phyloP scores from a whole-genome alignment of 768 basidiomycete genomes.

The Suillus americanus region DNA sequence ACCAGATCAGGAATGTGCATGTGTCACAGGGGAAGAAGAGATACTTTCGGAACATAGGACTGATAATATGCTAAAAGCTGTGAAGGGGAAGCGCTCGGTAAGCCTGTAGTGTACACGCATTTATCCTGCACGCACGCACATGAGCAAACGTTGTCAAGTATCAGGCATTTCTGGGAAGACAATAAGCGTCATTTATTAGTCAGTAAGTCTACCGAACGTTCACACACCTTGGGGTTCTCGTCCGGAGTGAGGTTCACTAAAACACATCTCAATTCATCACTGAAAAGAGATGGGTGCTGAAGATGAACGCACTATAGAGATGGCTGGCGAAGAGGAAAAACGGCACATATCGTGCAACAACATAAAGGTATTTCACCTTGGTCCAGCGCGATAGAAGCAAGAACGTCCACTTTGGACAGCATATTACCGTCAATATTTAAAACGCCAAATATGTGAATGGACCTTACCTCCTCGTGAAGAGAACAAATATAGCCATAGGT shows the following conservation, averaged over 20 bases:
- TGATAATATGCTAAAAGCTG: background rate
- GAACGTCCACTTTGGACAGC: background rate
- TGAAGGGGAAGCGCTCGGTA: background rate
- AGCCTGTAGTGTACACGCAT: background rate
- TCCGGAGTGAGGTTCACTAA: background rate
- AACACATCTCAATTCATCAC: background rate
- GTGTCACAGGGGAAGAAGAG: background rate
- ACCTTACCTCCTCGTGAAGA: background rate
- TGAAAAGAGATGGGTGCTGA: background rate
- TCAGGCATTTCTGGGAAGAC: background rate
- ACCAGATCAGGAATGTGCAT: background rate
- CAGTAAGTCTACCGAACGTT: background rate
- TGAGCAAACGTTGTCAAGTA: background rate
- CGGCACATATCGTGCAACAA: background rate
- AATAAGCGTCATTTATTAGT: background rate
- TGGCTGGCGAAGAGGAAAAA: background rate
- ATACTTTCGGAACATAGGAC: background rate
- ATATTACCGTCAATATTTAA: background rate
- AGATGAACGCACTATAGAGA: background rate
- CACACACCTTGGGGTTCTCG: background rate
- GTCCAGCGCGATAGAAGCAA: background rate
- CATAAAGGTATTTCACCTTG: background rate
- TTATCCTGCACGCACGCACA: background rate
- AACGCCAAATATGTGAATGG: background rate
- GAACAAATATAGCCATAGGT: slow-evolving; percentile 1